Conservation (phyloP, 495 filamentous ascomycete genomes). For the Chaetomium cochliodes region DNA sequence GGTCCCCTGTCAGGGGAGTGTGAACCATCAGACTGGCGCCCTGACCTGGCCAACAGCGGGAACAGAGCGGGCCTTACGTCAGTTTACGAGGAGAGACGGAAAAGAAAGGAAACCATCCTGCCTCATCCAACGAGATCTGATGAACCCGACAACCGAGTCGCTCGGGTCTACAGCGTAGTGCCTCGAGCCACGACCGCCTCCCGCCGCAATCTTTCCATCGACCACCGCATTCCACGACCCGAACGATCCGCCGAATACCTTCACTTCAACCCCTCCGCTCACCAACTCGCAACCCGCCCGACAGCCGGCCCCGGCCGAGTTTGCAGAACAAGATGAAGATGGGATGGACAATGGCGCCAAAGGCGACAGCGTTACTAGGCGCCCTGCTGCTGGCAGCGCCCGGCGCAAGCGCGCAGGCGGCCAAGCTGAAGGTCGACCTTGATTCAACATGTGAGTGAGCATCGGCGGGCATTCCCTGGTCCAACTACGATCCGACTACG, state of each 20-base stretch:
- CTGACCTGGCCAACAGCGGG: constrained; percentile 9
- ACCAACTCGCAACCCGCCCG: background rate
- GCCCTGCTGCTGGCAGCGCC: constrained; percentile 15
- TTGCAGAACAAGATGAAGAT: constrained; percentile 14
- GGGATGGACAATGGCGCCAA: constrained; percentile 12
- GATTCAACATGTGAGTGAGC: constrained; percentile 18
- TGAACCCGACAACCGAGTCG: background rate
- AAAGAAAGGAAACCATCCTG: background rate
- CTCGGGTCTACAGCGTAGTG: constrained; percentile 7
- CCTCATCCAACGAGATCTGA: background rate
- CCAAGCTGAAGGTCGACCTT: constrained; percentile 26
- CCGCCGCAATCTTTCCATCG: background rate
- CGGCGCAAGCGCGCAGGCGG: constrained; percentile 15
- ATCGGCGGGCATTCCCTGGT: background rate
- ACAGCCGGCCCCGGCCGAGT: constrained; percentile 5
- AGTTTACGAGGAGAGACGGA: constrained; percentile 1
- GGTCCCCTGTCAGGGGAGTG: background rate
- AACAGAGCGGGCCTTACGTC: constrained; percentile 18
- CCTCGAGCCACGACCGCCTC: constrained; percentile 5
- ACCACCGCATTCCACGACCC: background rate
- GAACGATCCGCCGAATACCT: background rate
- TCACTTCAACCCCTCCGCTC: too few relatives aligned
- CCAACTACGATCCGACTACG: background rate
- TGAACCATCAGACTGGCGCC: background rate
- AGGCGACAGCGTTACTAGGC: constrained; percentile 15